Conservation (phyloP, 164 flowering plant species). For the Vitis vinifera region ASM3070453v1 NC_081805.1:9354501-9355000, state of each 20-base stretch:
- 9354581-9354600: too few species aligned
- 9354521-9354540: too few species aligned
- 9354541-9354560: too few species aligned
- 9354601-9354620: too few species aligned
- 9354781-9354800: neutral
- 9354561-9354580: too few species aligned
- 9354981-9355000: slow-evolving; percentile 85
- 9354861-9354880: neutral
- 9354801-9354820: neutral
- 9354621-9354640: too few species aligned
- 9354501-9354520: too few species aligned
- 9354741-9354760: neutral
- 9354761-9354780: too few species aligned
- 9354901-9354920: slow-evolving; percentile 85
- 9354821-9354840: neutral
- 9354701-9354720: neutral
- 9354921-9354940: slow-evolving; percentile 86
- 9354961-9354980: slow-evolving; percentile 95
- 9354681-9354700: neutral
- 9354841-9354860: neutral
- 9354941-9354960: slow-evolving; percentile 94
- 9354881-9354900: slow-evolving; percentile 63
- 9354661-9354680: neutral
- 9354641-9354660: too few species aligned
- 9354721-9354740: neutral